These are phyloP conservation scores for Penicillium crustosum DNA, from an alignment of 2,329 filamentous ascomycete genomes.

Conservation along the genomic window DNA sequence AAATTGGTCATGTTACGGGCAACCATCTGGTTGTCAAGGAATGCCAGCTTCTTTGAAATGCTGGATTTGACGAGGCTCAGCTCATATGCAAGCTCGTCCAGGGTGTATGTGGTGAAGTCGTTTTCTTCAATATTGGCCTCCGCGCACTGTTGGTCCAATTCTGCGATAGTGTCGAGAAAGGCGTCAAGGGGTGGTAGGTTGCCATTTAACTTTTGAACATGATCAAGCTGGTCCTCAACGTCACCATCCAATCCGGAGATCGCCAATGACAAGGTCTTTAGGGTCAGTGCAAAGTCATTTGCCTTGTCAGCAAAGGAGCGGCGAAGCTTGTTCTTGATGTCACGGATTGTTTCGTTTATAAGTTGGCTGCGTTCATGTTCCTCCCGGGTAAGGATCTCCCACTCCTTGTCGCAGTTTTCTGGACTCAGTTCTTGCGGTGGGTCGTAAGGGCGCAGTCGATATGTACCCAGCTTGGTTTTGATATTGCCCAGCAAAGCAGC, in stretches of 20 bases:
- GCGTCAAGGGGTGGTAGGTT: constrained; percentile 87
- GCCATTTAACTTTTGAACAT: constrained; percentile 80
- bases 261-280: constrained; percentile 91
- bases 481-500: constrained; percentile 94
- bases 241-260: constrained; percentile 97
- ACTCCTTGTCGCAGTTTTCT: constrained; percentile 78
- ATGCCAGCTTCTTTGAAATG: constrained; percentile 93
- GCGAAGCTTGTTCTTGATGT: constrained; percentile 94
- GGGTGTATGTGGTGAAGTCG: constrained; percentile 98
- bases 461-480: constrained; percentile 97
- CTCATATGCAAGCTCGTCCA: constrained; percentile 94
- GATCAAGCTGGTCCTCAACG: constrained; percentile 87
- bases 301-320: constrained; percentile 96
- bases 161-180: constrained; percentile 83
- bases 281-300: constrained; percentile 92
- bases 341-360: constrained; percentile 97
- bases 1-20: constrained; percentile 98
- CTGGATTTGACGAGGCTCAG: constrained; percentile 85
- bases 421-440: constrained; percentile 80
- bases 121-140: constrained; percentile 99
- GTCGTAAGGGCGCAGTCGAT: constrained; percentile 85
- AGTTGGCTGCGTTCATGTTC: constrained; percentile 88
- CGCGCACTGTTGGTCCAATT: constrained; percentile 81
- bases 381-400: constrained; percentile 73
- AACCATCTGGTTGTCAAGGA: constrained; percentile 98